Evolutionary conservation across 352 stramenopile genomes (phyloP).

Genomic region (Globisporangium paddicum): DNA sequence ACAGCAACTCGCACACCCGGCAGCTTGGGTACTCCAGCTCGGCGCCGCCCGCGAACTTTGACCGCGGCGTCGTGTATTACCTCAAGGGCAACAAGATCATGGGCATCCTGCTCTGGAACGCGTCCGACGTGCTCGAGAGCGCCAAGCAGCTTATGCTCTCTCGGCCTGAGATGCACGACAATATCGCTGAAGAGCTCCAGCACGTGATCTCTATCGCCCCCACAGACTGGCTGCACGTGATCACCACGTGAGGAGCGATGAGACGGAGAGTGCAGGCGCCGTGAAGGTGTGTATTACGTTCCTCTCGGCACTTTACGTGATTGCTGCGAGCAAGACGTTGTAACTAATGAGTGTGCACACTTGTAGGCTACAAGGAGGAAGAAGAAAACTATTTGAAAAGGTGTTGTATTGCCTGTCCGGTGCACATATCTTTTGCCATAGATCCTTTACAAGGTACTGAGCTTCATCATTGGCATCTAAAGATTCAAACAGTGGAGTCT

Average conservation of each 20-base stretch:
- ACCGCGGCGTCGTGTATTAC: slow-evolving; percentile 90
- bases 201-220: slow-evolving; percentile 83
- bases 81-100: slow-evolving; percentile 88
- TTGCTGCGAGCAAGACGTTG: too few relatives aligned
- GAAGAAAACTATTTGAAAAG: too few relatives aligned
- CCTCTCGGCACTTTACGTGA: too few relatives aligned
- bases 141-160: slow-evolving; percentile 80
- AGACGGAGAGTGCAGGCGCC: neutral
- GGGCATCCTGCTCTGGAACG: slow-evolving; percentile 90
- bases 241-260: slow-evolving; percentile 26
- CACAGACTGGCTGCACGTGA: slow-evolving; percentile 83
- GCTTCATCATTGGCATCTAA: neutral
- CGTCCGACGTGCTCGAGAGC: slow-evolving; percentile 78
- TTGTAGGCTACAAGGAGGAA: neutral
- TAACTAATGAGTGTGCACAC: neutral
- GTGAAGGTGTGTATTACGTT: neutral
- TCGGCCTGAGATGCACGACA: slow-evolving; percentile 64
- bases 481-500: neutral
- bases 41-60: slow-evolving; percentile 29
- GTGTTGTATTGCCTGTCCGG: too few relatives aligned
- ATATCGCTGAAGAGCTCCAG: slow-evolving; percentile 71
- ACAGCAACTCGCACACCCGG: slow-evolving; percentile 9
- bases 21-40: slow-evolving; percentile 4
- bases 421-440: too few relatives aligned
- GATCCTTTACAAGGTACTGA: too few relatives aligned